A percentile compares a stretch with the other conserved stretches of the same genome.
phyloP scores from a whole-genome alignment of 345 rosid genomes.

The Sisymbrium altissimum region DNA sequence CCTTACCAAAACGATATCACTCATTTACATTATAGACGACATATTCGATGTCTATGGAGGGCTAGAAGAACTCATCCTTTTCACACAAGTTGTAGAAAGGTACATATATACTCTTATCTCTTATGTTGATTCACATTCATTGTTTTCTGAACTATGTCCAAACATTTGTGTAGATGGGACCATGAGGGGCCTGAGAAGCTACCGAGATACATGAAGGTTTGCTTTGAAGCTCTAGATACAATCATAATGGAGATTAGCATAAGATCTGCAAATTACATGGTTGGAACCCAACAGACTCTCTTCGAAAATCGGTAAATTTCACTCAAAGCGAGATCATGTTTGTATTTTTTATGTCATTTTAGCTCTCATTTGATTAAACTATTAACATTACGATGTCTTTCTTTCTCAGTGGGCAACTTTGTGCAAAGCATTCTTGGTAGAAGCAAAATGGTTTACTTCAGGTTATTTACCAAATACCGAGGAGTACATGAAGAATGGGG shows the following conservation, averaged over 20 bases:
- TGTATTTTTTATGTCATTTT: too few relatives aligned
- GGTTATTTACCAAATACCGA: slow-evolving; percentile 35
- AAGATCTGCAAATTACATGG: slow-evolving; percentile 34
- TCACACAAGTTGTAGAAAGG: slow-evolving; percentile 43
- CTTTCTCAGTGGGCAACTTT: slow-evolving; percentile 50
- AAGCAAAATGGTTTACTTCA: slow-evolving; percentile 54
- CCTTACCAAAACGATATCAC: slow-evolving; percentile 49
- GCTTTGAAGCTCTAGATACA: slow-evolving; percentile 43
- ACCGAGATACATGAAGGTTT: slow-evolving; percentile 42
- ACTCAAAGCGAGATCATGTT: neutral
- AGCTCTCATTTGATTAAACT: neutral
- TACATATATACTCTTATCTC: slow-evolving; percentile 4
- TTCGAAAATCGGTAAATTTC: slow-evolving; percentile 42
- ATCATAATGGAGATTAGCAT: slow-evolving; percentile 42
- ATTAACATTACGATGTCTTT: neutral
- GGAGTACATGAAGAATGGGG: slow-evolving; percentile 60
- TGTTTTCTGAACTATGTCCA: neutral
- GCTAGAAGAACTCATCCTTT: slow-evolving; percentile 45
- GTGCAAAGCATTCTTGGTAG: slow-evolving; percentile 53
- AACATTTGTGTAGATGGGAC: slow-evolving; percentile 43
- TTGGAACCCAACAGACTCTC: slow-evolving; percentile 39
- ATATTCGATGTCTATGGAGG: slow-evolving; percentile 48
- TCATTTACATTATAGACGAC: slow-evolving; percentile 55
- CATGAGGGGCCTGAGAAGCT: slow-evolving; percentile 20
- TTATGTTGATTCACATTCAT: neutral